Percentiles rank a stretch among this genome's conserved stretches.
Conservation (phyloP, 805 yeast species). For the Teunomyces lycoperdinae region DNA sequence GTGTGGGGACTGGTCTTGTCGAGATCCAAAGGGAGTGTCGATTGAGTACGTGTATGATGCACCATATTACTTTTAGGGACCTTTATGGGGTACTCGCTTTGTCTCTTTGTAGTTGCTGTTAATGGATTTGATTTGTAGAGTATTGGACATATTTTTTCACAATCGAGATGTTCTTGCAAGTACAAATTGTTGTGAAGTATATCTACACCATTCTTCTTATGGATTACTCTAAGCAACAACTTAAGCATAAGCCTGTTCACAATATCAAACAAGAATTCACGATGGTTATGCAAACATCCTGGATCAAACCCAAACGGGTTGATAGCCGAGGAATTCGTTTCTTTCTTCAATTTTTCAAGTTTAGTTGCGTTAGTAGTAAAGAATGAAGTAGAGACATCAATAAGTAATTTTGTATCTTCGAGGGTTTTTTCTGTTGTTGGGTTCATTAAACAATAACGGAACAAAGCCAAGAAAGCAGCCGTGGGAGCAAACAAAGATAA, state of each 20-base stretch:
- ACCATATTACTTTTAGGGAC: neutral
- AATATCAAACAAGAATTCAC: constrained; percentile 2
- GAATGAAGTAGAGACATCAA: constrained; percentile 19
- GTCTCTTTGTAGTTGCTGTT: neutral
- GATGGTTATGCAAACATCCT: neutral
- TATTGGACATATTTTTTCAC: neutral
- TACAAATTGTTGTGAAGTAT: neutral
- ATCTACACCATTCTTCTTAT: neutral
- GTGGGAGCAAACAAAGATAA: constrained; percentile 33
- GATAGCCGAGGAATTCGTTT: neutral
- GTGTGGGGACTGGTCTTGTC: neutral
- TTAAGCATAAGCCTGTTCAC: constrained; percentile 1
- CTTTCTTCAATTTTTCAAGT: neutral
- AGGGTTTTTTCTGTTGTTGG: constrained; percentile 23
- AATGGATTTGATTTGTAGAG: neutral
- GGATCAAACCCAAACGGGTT: constrained; percentile 1
- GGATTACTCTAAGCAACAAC: neutral
- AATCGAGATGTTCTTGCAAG: neutral
- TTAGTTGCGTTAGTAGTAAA: constrained; percentile 6
- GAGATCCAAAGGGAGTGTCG: neutral
- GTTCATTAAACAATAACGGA: constrained; percentile 19
- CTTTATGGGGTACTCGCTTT: neutral
- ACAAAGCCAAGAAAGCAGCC: constrained; percentile 22
- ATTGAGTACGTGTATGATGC: neutral
- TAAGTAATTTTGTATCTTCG: constrained; percentile 27